Evolutionary conservation across 179 eudicot species (phyloP), one percentile per base, ranked within the genome.

Genomic region (Beta corolliflora): DNA sequence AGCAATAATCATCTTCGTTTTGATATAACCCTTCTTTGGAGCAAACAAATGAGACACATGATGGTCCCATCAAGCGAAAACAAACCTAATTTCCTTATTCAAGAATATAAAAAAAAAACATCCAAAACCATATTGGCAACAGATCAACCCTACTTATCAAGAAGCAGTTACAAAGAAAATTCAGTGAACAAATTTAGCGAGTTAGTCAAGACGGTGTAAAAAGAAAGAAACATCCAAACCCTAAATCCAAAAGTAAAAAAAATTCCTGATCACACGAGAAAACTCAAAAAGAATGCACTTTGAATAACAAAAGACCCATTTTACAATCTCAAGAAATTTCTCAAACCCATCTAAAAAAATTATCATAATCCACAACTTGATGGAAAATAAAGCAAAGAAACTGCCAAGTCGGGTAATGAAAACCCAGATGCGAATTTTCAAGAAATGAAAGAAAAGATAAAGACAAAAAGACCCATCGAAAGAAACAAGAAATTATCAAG

Each of bases 181-280:
- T 9, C 41, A 14, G 73, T 53, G 3, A 73, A 15, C 55, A 77
- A 53, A 41, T 53, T 25, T 1, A 53, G 25, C 4, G 3, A 45
- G 63, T 19, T 11, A 48, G 10, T 69, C 69, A 76, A 19, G 16
- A 13, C 8, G 11, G 1, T n/a, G 71, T 48, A 67, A 69, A 31
- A 69, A 31, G 59, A 80, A 54, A 44, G 31, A 14, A 52, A 83
- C 74, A 79, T 25, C 36, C 31, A 77, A 80, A 71, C 36, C 81
- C 75, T 79, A 21, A 65, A 64, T 58, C 63, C 81, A 3, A 36
- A 36, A 36, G 41, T 41, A n/a, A n/a, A 7, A 23, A 71, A 48
- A 54, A 31, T 74, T 74, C 65, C 15, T 14, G 12, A 53, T 81
- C 67, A 63, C 21, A 52, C 12, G 9, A 41, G 12, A 69, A 69